Evolutionary conservation across 225 moss, liverwort and hornwort species (phyloP).

Genomic region (Sphagnum contortum): DNA sequence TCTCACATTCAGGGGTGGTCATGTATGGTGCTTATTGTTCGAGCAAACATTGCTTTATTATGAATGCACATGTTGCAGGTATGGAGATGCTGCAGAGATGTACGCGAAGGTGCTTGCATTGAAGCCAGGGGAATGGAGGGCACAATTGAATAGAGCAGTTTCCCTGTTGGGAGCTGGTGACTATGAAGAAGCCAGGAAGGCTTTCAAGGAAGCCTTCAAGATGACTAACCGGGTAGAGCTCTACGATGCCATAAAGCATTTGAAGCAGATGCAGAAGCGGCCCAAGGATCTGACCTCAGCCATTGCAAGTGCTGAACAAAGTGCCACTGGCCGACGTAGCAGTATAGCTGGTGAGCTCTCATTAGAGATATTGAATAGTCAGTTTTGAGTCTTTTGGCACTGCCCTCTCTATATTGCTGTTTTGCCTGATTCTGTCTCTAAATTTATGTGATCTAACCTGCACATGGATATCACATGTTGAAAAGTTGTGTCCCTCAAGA

Average conservation of each 20-base stretch:
- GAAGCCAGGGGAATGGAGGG: conserved; percentile 89
- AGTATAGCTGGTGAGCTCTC: conserved; percentile 24
- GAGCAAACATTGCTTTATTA: no score
- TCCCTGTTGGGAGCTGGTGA: conserved; percentile 80
- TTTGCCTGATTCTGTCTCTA: no score
- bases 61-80: conserved; percentile 25
- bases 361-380: no score
- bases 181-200: conserved; percentile 69
- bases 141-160: conserved; percentile 90
- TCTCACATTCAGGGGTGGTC: no score
- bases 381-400: no score
- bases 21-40: no score
- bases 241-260: conserved; percentile 81
- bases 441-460: no score
- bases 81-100: conserved; percentile 76
- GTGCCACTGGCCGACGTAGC: conserved; percentile 47
- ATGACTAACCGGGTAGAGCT: conserved; percentile 92
- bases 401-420: no score
- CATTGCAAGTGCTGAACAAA: conserved; percentile 73
- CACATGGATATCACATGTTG: no score
- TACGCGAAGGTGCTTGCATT: conserved; percentile 74
- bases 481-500: no score
- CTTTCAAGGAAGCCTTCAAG: conserved; percentile 91
- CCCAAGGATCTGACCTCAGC: conserved; percentile 49
- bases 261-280: conserved; percentile 82